phyloP scores from a whole-genome alignment of 2,329 filamentous ascomycete species.

The Phaeophleospora eucalypticola region DNA sequence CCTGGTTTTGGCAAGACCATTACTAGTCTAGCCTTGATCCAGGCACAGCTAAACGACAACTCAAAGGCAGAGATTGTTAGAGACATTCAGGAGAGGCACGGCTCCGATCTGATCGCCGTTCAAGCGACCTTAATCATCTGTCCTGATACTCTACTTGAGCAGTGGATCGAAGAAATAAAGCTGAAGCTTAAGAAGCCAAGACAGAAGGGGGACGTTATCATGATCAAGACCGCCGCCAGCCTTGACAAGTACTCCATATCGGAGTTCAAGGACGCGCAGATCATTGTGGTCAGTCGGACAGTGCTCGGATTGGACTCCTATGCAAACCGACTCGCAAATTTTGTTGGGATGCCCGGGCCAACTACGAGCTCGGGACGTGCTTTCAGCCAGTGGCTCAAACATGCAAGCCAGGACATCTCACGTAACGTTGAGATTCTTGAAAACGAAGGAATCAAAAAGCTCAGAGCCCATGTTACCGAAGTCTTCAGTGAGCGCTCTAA shows the following conservation, averaged over 20 bases:
- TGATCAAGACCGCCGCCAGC: conserved; percentile 38
- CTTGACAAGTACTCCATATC: conserved; percentile 43
- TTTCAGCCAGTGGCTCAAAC: conserved; percentile 53
- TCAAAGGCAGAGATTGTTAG: conserved; percentile 1
- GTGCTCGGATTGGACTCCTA: conserved; percentile 49
- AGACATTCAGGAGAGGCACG: conserved; percentile 1
- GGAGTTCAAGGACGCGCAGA: conserved; percentile 47
- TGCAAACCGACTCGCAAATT: conserved; percentile 44
- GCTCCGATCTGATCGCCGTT: conserved; percentile 38
- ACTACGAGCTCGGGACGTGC: conserved; percentile 33
- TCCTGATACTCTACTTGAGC: conserved; percentile 51
- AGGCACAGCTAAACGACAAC: conserved; percentile 38
- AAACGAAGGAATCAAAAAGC: conserved; percentile 27
- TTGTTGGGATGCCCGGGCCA: conserved; percentile 22
- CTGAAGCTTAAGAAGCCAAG: conserved; percentile 43
- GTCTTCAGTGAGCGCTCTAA: conserved; percentile 11
- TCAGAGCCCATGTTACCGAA: conserved; percentile 29
- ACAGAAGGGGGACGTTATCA: conserved; percentile 34
- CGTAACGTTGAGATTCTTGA: conserved; percentile 39
- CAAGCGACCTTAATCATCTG: conserved; percentile 59
- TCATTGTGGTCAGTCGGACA: conserved; percentile 53
- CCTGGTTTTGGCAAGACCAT: conserved; percentile 67
- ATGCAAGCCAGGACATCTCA: conserved; percentile 41
- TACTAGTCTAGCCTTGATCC: conserved; percentile 54
- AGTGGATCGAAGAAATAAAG: conserved; percentile 55